Evolutionary conservation across 2,329 filamentous ascomycete species (phyloP).

Genomic region (Curvularia sp.): DNA sequence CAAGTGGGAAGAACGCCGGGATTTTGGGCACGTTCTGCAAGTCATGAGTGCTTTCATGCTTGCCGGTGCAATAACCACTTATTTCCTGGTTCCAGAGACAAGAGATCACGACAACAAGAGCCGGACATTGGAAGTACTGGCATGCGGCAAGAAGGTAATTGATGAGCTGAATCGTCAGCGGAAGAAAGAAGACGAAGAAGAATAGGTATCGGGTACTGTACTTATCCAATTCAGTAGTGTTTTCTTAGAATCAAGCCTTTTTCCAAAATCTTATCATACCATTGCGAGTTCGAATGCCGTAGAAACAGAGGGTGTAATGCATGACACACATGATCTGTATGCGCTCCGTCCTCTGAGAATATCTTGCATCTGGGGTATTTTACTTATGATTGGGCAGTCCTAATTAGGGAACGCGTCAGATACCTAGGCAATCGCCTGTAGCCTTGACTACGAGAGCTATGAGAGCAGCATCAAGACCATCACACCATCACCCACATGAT

Average conservation of each 20-base stretch:
- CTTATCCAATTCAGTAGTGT: not conserved
- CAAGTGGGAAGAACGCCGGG: constrained; percentile 32
- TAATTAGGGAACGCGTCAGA: constrained; percentile 10
- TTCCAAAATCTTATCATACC: not conserved
- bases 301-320: not conserved
- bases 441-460: not conserved
- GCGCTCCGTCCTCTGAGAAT: too few species aligned
- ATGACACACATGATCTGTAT: too few species aligned
- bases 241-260: not conserved
- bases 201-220: not conserved
- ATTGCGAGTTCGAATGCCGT: not conserved
- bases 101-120: constrained; percentile 44
- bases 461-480: not conserved
- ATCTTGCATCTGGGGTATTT: not conserved
- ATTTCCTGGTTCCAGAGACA: constrained; percentile 45
- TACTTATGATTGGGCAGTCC: not conserved
- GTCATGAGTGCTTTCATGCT: constrained; percentile 49
- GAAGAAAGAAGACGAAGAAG: constrained; percentile 34
- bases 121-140: constrained; percentile 42
- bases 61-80: constrained; percentile 42
- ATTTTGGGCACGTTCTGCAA: constrained; percentile 43
- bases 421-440: not conserved
- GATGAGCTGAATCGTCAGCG: constrained; percentile 41
- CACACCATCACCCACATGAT: not conserved
- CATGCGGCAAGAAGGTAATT: constrained; percentile 42